phyloP scores from a whole-genome alignment of 768 basidiomycete species.

The Tricholoma bakamatsutake region DNA sequence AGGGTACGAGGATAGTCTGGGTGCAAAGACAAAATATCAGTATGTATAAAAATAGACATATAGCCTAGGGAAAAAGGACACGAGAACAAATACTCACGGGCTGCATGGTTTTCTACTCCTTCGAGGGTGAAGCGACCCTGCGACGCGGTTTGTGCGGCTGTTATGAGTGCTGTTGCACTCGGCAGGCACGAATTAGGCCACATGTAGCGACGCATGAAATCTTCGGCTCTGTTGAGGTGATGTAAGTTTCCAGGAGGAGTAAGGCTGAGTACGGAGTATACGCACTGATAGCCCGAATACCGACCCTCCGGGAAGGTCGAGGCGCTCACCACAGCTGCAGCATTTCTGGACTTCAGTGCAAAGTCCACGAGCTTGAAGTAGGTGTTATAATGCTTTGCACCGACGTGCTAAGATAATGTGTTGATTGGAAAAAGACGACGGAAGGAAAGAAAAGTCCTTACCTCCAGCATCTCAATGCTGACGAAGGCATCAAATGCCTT shows the following conservation, averaged over 20 bases:
- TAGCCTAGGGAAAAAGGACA: background rate
- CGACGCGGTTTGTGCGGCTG: slow-evolving; percentile 63
- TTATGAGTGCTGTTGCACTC: slow-evolving; percentile 75
- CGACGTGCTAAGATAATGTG: slow-evolving; percentile 37
- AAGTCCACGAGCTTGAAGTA: slow-evolving; percentile 78
- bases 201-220: slow-evolving; percentile 86
- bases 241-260: slow-evolving; percentile 1
- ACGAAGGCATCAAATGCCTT: slow-evolving; percentile 76
- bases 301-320: slow-evolving; percentile 69
- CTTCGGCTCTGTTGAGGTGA: slow-evolving; percentile 48
- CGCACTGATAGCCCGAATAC: slow-evolving; percentile 66
- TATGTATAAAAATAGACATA: background rate
- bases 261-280: slow-evolving; percentile 13
- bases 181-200: slow-evolving; percentile 88
- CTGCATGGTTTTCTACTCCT: slow-evolving; percentile 77
- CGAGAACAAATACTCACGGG: slow-evolving; percentile 41
- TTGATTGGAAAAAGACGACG: slow-evolving; percentile 29
- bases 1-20: slow-evolving; percentile 84
- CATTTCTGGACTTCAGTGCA: slow-evolving; percentile 63
- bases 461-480: slow-evolving; percentile 81
- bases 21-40: background rate
- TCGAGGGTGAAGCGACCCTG: slow-evolving; percentile 78
- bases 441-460: slow-evolving; percentile 29
- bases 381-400: slow-evolving; percentile 51
- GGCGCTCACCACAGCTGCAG: slow-evolving; percentile 62